Evolutionary conservation across 495 filamentous ascomycete genomes (phyloP).

Genomic region (Rostrohypoxylon terebratum): DNA sequence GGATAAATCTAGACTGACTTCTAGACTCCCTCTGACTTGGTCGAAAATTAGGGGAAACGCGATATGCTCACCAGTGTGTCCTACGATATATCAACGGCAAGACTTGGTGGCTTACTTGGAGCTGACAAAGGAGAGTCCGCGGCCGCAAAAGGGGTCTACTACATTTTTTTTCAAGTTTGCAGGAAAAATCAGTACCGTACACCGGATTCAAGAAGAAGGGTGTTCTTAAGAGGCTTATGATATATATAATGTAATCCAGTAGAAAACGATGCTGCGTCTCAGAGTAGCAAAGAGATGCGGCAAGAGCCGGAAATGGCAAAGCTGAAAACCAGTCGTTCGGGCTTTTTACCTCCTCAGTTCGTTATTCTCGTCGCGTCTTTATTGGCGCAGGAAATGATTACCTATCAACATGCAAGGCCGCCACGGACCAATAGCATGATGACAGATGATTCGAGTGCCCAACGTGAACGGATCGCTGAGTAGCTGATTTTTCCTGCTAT

Average conservation of each 20-base stretch:
- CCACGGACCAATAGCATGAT: constrained; percentile 36
- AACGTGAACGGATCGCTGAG: constrained; percentile 37
- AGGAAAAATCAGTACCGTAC: neutral
- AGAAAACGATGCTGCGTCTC: constrained; percentile 11
- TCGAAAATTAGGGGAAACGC: constrained; percentile 22
- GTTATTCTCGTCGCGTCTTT: constrained; percentile 38
- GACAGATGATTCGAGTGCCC: constrained; percentile 44
- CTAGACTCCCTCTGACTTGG: constrained; percentile 10
- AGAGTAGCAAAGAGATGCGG: constrained; percentile 28
- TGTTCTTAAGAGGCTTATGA: constrained; percentile 9
- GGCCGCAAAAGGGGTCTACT: neutral
- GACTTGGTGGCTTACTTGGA: constrained; percentile 18
- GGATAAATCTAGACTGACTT: constrained; percentile 4
- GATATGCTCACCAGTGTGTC: constrained; percentile 21
- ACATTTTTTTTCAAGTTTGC: constrained; percentile 3
- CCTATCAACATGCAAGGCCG: constrained; percentile 43
- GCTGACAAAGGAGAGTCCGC: constrained; percentile 20
- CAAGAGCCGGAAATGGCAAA: constrained; percentile 37
- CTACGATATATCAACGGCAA: constrained; percentile 12
- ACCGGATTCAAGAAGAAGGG: neutral
- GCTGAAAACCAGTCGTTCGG: constrained; percentile 41
- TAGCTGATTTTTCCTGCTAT: constrained; percentile 30
- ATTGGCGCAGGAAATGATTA: constrained; percentile 44
- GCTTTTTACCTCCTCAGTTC: constrained; percentile 38
- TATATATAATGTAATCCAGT: constrained; percentile 17